Conservation (phyloP, 2,329 filamentous ascomycete genomes). For the Gremmenia infestans region DNA sequence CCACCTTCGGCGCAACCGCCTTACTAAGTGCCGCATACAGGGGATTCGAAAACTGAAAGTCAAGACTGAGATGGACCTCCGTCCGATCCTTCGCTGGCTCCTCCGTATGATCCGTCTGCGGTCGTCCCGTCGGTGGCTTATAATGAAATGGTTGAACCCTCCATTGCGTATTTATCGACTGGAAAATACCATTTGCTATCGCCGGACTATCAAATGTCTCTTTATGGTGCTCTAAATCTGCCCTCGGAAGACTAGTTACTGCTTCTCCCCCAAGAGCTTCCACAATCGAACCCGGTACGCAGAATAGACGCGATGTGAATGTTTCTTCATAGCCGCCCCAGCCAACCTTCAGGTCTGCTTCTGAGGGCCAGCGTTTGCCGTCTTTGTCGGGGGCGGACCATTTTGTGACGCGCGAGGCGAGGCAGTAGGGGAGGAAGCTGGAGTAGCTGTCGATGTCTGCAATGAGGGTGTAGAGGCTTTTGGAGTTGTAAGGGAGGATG, state of each 20-base stretch:
- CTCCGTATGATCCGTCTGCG: slow-evolving; percentile 25
- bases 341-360: slow-evolving; percentile 76
- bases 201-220: slow-evolving; percentile 32
- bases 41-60: slow-evolving; percentile 85
- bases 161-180: slow-evolving; percentile 67
- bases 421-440: slow-evolving; percentile 88
- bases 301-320: slow-evolving; percentile 76
- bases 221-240: slow-evolving; percentile 38
- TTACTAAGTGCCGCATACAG: slow-evolving; percentile 77
- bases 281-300: slow-evolving; percentile 65
- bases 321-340: slow-evolving; percentile 80
- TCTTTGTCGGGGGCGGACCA: slow-evolving; percentile 55
- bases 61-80: slow-evolving; percentile 69
- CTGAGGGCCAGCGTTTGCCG: slow-evolving; percentile 56
- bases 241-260: slow-evolving; percentile 38
- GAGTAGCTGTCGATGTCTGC: slow-evolving; percentile 83
- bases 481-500: slow-evolving; percentile 68
- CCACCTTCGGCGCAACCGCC: slow-evolving; percentile 78
- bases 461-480: slow-evolving; percentile 75
- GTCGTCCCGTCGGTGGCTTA: slow-evolving; percentile 38
- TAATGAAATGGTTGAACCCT: slow-evolving; percentile 49
- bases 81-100: slow-evolving; percentile 47
- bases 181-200: slow-evolving; percentile 52
- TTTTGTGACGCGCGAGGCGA: slow-evolving; percentile 67
- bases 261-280: slow-evolving; percentile 68